A percentile compares a stretch with the other conserved stretches of the same genome.
phyloP scores from a whole-genome alignment of 306 rosid species.

The Myrica gale region DNA sequence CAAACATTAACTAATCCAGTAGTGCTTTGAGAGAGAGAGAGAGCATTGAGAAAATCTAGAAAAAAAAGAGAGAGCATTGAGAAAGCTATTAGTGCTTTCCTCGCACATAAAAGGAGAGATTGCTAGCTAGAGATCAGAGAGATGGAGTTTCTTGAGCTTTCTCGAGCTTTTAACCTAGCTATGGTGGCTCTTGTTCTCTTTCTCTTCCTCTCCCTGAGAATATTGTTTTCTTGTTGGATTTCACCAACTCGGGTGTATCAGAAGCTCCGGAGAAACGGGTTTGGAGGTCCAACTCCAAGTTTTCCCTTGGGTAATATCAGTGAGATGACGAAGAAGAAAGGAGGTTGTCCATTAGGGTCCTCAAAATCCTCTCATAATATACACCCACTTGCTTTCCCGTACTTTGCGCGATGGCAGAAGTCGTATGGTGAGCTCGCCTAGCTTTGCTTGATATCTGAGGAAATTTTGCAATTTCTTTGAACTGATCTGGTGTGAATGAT shows the following conservation, averaged over 20 bases:
- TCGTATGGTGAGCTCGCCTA: slow-evolving; percentile 49
- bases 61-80: background rate
- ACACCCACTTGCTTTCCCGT: slow-evolving; percentile 64
- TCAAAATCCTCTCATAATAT: slow-evolving; percentile 53
- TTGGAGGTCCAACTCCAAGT: slow-evolving; percentile 67
- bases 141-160: background rate
- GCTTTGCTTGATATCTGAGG: background rate
- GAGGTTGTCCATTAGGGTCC: slow-evolving; percentile 8
- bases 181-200: slow-evolving; percentile 20
- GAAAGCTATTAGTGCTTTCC: background rate
- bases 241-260: slow-evolving; percentile 38
- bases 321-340: slow-evolving; percentile 54
- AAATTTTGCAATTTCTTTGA: background rate
- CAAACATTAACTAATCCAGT: slow-evolving; percentile 7
- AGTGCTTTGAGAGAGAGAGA: slow-evolving; percentile 5
- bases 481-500: background rate
- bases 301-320: slow-evolving; percentile 76
- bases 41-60: background rate
- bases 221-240: slow-evolving; percentile 58
- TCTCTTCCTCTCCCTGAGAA: slow-evolving; percentile 30
- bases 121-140: background rate
- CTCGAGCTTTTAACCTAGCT: slow-evolving; percentile 1
- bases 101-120: background rate
- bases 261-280: slow-evolving; percentile 63
- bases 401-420: slow-evolving; percentile 68